phyloP scores from a whole-genome alignment of 2,329 filamentous ascomycete species.

The Hirsutella minnesotensis region DNA sequence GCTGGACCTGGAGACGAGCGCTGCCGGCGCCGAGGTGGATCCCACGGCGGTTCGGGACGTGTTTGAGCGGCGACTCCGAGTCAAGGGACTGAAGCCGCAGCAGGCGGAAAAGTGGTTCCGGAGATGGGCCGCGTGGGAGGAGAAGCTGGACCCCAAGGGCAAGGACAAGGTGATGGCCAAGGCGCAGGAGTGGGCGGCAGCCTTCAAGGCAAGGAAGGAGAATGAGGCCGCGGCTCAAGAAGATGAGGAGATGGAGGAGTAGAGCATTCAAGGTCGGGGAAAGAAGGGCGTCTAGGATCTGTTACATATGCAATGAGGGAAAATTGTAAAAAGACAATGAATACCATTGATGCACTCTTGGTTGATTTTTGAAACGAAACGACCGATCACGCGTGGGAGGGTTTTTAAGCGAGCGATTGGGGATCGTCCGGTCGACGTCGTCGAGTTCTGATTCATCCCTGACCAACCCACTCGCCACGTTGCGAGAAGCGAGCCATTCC shows the following conservation, averaged over 20 bases:
- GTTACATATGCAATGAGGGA: no score
- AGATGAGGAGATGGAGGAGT: constrained; percentile 17
- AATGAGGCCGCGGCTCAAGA: constrained; percentile 17
- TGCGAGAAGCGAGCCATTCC: no score
- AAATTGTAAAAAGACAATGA: no score
- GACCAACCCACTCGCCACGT: no score
- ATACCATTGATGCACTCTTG: no score
- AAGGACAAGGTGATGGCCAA: constrained; percentile 59
- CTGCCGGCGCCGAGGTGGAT: constrained; percentile 40
- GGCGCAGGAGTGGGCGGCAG: constrained; percentile 58
- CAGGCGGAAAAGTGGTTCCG: constrained; percentile 83
- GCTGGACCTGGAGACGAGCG: constrained; percentile 68
- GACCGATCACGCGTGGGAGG: no score
- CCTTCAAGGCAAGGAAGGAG: constrained; percentile 32
- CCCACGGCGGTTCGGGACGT: constrained; percentile 53
- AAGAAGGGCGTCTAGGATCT: neutral
- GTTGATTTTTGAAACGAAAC: no score
- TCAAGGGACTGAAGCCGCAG: constrained; percentile 64
- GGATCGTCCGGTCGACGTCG: no score
- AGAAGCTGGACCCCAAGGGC: constrained; percentile 53
- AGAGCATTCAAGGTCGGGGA: neutral
- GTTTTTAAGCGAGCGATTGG: no score
- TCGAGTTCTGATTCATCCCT: no score
- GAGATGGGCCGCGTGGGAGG: constrained; percentile 84
- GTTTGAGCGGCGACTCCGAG: constrained; percentile 67